These are phyloP conservation scores for Euphorbia peplus DNA, from an alignment of 345 rosid species.

Conservation along the genomic window DNA sequence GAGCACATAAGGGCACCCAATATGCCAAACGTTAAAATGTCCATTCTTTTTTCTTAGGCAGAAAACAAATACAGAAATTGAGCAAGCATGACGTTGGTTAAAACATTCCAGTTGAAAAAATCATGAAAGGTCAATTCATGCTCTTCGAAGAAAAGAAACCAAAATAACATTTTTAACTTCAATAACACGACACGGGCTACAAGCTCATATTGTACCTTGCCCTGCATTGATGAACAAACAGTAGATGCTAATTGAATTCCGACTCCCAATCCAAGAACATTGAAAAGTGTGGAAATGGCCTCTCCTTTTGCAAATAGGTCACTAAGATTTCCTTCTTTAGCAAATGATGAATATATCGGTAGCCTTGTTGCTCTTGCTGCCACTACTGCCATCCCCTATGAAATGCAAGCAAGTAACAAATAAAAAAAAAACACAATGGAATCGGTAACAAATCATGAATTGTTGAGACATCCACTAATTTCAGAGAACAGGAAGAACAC, in stretches of 20 bases:
- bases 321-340: constrained; percentile 98
- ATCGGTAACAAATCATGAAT: neutral
- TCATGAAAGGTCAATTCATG: neutral
- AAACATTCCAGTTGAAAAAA: neutral
- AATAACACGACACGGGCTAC: neutral
- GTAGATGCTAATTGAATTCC: constrained; percentile 95
- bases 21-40: neutral
- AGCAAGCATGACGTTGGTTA: neutral
- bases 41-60: neutral
- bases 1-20: neutral
- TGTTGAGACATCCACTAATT: neutral
- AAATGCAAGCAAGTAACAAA: constrained; percentile 19
- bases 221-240: constrained; percentile 81
- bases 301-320: constrained; percentile 96
- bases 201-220: constrained; percentile 50
- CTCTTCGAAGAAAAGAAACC: neutral
- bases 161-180: neutral
- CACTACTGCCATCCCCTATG: constrained; percentile 94
- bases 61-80: neutral
- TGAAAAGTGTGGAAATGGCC: constrained; percentile 95
- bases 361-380: constrained; percentile 96
- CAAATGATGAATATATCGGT: constrained; percentile 90
- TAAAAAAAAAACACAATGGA: constrained; percentile 13
- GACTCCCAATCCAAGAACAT: constrained; percentile 66
- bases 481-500: neutral